Base-by-base conservation (phyloP, 441 rosid genomes). In the Populus tomentosa region DNA sequence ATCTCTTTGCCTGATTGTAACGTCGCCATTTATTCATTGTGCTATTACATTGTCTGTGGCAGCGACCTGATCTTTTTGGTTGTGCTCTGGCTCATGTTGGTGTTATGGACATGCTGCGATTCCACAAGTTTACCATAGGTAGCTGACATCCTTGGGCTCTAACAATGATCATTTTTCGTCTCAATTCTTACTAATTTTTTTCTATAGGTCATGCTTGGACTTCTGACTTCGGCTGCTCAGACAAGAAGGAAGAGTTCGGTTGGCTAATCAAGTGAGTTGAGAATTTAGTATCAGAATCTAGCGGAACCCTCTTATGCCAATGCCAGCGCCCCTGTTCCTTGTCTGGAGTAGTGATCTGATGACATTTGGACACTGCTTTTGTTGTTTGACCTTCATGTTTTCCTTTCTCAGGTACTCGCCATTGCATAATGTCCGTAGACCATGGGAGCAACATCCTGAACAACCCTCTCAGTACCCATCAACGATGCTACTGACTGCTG, bases 401-500 rank as follows among this genome's bases (percentile, higher is more conserved):
- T 71, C 33, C 71, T 74, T 64, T 70, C 53, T 36, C 66, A 95
- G 99, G 90, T 95, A 95, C 87, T 95, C 97, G 0, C 99, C 98
- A 7, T 84, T 95, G 65, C 99, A 95, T 80, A 95, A 95, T 75
- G 97, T 94, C 69, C 84, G 83, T 85, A 88, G 97, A 79, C 99
- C 98, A 62, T 94, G 99, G 99, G 97, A 92, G 77, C 80, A 84
- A 74, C 79, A 82, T 73, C 78, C 83, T 5, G 85, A 72, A 76
- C 79, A 59, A 53, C 50, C 82, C 8, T 79, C 75, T 78, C 97
- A 94, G 81, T 95, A 94, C 76, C 99, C 99, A 14, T 67, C 99
- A 33, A 95, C 99, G 67, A 92, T 95, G 98, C 84, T 95, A 32
- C 77, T 95, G 82, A 95, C 98, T n/a, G 99, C 98, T 53, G 99